A percentile compares a stretch with the other conserved stretches of the same genome.
Evolutionary conservation across 805 yeast species (phyloP).

Genomic region (Schizosaccharomyces osmophilus): DNA sequence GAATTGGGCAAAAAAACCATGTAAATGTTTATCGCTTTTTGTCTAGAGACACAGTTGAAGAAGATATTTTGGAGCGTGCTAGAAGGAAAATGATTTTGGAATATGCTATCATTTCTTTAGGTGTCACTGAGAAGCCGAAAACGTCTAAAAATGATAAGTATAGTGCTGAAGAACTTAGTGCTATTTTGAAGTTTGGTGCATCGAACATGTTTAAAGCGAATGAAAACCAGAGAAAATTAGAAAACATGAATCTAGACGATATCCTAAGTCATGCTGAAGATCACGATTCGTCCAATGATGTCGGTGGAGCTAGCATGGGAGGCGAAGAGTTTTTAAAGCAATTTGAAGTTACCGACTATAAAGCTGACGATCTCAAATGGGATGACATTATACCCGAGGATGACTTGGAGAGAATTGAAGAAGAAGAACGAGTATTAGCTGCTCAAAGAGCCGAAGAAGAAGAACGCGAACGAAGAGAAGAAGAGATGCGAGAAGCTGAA

Average conservation of each 20-base stretch:
- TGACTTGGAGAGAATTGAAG: conserved; percentile 68
- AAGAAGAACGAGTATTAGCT: conserved; percentile 38
- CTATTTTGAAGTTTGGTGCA: conserved; percentile 92
- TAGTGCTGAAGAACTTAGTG: conserved; percentile 58
- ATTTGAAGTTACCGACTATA: conserved; percentile 94
- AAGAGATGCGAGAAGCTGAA: neutral
- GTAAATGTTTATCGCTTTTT: conserved; percentile 94
- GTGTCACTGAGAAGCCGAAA: conserved; percentile 53
- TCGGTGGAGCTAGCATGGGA: conserved; percentile 93
- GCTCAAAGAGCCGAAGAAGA: neutral
- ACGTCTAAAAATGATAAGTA: conserved; percentile 37
- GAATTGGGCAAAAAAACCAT: conserved; percentile 95
- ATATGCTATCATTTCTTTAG: conserved; percentile 87
- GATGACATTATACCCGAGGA: conserved; percentile 95
- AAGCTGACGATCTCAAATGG: conserved; percentile 72
- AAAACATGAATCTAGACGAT: conserved; percentile 83
- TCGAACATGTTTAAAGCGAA: conserved; percentile 88
- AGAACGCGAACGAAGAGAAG: neutral
- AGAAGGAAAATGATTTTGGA: conserved; percentile 94
- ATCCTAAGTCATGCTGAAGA: conserved; percentile 93
- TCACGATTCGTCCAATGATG: conserved; percentile 82
- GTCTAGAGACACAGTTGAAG: conserved; percentile 92
- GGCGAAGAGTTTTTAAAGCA: conserved; percentile 94
- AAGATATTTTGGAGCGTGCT: conserved; percentile 88
- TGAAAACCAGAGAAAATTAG: conserved; percentile 86